A percentile compares a stretch with the other conserved stretches of the same genome.
Evolutionary conservation across 2,329 filamentous ascomycete genomes (phyloP).

Genomic region (Cytospora leucostoma): DNA sequence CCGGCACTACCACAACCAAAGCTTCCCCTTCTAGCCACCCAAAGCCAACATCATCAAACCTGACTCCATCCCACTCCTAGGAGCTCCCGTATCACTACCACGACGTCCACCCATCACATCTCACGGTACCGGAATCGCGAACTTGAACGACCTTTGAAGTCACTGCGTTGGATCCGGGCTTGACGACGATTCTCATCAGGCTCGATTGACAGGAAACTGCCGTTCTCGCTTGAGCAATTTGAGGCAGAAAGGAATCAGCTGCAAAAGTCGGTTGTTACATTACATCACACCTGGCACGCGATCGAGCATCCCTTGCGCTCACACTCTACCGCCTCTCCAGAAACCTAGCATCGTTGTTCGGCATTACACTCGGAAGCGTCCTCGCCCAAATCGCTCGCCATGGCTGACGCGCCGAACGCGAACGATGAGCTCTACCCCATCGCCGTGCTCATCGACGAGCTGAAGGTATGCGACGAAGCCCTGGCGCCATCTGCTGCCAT

Average conservation of each 20-base stretch:
- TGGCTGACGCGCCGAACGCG: constrained; percentile 87
- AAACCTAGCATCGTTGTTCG: constrained; percentile 11
- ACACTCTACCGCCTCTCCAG: constrained; percentile 12
- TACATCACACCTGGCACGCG: constrained; percentile 29
- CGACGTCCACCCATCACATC: constrained; percentile 19
- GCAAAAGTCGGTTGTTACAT: constrained; percentile 28
- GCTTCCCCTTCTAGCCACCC: constrained; percentile 17
- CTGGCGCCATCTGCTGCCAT: constrained; percentile 4
- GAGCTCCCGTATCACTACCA: constrained; percentile 24
- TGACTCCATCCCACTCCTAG: constrained; percentile 27
- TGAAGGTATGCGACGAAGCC: constrained; percentile 70
- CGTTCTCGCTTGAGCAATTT: constrained; percentile 16
- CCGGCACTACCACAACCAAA: constrained; percentile 18
- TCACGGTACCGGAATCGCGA: constrained; percentile 20
- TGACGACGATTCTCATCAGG: constrained; percentile 11
- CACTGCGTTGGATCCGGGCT: constrained; percentile 10
- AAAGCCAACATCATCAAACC: constrained; percentile 22
- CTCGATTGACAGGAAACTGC: constrained; percentile 15
- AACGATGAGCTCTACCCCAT: constrained; percentile 99
- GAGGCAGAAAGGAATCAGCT: constrained; percentile 27
- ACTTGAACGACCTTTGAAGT: constrained; percentile 3
- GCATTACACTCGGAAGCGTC: constrained; percentile 18
- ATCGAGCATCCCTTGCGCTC: constrained; percentile 24
- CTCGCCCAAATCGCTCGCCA: constrained; percentile 52
- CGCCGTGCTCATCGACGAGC: constrained; percentile 98